Evolutionary conservation across 2,329 filamentous ascomycete genomes (phyloP).

Genomic region (Hypomyces rosellus): DNA sequence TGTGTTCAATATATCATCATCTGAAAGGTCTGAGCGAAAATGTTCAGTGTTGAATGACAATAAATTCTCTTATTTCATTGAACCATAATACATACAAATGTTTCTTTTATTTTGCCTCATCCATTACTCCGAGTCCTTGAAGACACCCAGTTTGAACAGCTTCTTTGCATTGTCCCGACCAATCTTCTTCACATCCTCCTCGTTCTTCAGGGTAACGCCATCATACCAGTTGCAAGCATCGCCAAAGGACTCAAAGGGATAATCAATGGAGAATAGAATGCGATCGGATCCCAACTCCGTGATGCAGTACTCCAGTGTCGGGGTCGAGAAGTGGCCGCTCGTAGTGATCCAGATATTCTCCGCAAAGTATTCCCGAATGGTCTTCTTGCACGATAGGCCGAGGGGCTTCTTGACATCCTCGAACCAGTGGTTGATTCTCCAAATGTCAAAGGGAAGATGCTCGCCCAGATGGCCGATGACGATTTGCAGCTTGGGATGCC

Average conservation of each 20-base stretch:
- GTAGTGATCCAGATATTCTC: slow-evolving; percentile 53
- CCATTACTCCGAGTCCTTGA: slow-evolving; percentile 22
- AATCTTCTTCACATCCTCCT: slow-evolving; percentile 32
- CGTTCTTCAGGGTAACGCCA: slow-evolving; percentile 28
- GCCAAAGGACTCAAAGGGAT: slow-evolving; percentile 43
- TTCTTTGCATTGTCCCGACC: slow-evolving; percentile 38
- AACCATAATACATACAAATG: too few species aligned
- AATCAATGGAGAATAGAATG: slow-evolving; percentile 48
- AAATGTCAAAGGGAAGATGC: slow-evolving; percentile 43
- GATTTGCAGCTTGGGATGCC: slow-evolving; percentile 38
- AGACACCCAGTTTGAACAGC: slow-evolving; percentile 32
- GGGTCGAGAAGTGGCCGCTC: slow-evolving; percentile 48
- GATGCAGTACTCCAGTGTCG: slow-evolving; percentile 44
- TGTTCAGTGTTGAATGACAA: too few species aligned
- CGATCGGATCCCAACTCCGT: slow-evolving; percentile 43
- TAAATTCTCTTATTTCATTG: too few species aligned
- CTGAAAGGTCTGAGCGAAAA: too few species aligned
- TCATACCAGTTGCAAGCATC: slow-evolving; percentile 39
- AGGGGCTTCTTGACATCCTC: slow-evolving; percentile 49
- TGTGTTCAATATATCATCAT: too few species aligned
- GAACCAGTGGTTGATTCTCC: slow-evolving; percentile 49
- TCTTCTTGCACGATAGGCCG: slow-evolving; percentile 41
- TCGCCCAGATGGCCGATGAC: slow-evolving; percentile 44
- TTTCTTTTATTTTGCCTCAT: too few species aligned
- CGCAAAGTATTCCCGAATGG: slow-evolving; percentile 46